Evolutionary conservation across 768 basidiomycete species (phyloP), one percentile per base, ranked within the genome.

Genomic region (Hypholoma sublateritium): DNA sequence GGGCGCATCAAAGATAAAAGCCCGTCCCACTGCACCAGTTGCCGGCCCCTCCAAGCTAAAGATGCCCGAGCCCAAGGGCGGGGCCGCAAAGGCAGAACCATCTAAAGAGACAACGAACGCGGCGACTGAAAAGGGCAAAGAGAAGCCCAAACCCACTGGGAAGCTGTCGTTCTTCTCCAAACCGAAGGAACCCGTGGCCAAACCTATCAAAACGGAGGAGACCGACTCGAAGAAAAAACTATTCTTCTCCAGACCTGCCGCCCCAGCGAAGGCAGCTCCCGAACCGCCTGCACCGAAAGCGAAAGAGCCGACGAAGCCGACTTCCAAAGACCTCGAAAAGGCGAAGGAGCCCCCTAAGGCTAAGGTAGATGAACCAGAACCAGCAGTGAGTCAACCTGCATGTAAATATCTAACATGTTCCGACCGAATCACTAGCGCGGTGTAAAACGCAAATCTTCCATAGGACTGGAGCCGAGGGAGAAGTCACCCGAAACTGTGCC

Each of bases 141-240:
- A 67, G 41, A 69, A 67, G 44, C 43, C 62, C 5, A 77, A 76
- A 51, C 36, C 60, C 0, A 66, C 77, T 2, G 85, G 84, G 4
- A 84, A 81, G 63, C 74, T 87, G 5, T 82, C 87, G 61, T 88
- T 84, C 77, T 81, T 83, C 68, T 85, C 80, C 60, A 60, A 57
- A 42, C 55, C 59, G 3, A 66, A 65, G 42, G 64, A 62, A 41
- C 19, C 60, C 12, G 46, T 8, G 22, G 24, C 39, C 8, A 63
- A 65, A 50, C 80, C 80, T 24, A 82, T 82, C 65, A 61, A 72
- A 9, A 84, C 83, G 62, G 72, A 71, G 35, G 57, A 60, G 56
- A 46, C 50, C 2, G 64, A 67, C 45, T 32, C 53, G 21, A 59
- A 61, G 47, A 65, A 62, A 55, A 59, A 58, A 50, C 55, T 65